Base-by-base conservation (phyloP, 2,329 filamentous ascomycete genomes). In the Cladosporium cucumerinum region DNA sequence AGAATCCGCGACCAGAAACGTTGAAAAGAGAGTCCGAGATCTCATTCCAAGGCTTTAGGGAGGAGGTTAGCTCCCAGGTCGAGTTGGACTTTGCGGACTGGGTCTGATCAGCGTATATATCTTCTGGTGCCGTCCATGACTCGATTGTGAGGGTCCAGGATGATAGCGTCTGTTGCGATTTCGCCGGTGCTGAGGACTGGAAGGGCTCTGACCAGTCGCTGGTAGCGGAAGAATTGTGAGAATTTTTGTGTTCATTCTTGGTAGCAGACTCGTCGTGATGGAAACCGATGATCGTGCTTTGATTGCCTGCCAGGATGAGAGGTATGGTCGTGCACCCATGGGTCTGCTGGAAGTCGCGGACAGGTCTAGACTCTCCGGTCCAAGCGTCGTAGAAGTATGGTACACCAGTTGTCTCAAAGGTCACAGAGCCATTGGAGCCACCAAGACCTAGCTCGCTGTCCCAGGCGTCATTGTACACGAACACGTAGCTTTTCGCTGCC, bases 351-450 rank as follows among this genome's bases (percentile, higher is more conserved):
- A 80, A 81, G 4, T 71, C 68, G 1, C 73, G 49, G 23, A 81
- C 65, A 0, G 74, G 75, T 4, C 64, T 74, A 28, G 72, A 61
- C 5, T 71, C 68, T 8, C 81, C 81, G 1, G 78, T 80, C 78
- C 79, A 83, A 4, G 79, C 77, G 68, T 83, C 72, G 60, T 77
- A 77, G 32, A 72, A 34, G 66, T 77, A 79, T 4, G 80, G 79
- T 6, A 66, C 70, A 26, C 72, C 73, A 18, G 69, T 75, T 14
- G 67, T 72, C 21, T 68, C 66, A 46, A 79, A 75, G 1, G 66
- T 68, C 34, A 79, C 68, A 11, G 57, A 67, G 5, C 75, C 75
- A 21, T 26, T 64, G 23, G 61, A 66, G 46, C 36, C 65, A 0
- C 66, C 70, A 2, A 25, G 43, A 16, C 70, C 73, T 18, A 67